Base-by-base conservation (phyloP, 108 stramenopile genomes). In the Conticribra weissflogii region DNA sequence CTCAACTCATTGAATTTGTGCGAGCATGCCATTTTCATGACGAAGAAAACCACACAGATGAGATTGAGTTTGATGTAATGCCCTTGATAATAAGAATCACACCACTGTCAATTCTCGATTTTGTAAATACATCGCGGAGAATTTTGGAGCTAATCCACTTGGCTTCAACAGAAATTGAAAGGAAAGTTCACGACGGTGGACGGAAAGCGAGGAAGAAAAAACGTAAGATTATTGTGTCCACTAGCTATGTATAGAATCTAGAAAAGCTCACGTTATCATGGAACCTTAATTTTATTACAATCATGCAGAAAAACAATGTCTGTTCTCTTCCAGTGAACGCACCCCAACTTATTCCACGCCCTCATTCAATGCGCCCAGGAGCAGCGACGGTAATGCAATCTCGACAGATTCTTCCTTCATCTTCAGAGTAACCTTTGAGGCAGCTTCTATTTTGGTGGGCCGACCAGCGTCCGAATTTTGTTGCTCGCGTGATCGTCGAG, bases 111-210 rank as follows among this genome's bases (percentile, higher is more conserved):
- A 75, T 92, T 44, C 79, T 85, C 46, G 91, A 92, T 66, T 89
- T 85, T 45, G 63, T 70, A n/a, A 86, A 81, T 51, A 81, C 81
- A 56, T 53, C 84, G 8, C 65, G 74, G 44, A 80, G 79, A 51
- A 61, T 89, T 56, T 63, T 78, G 50, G 91, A 92, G 59, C 54
- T 89, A 3, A 60, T 74, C 2, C 78, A 88, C 44, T 49, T 92
- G 22, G 71, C 84, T 23, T 85, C 87, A 18, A 83, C 55, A 61
- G 91, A 89, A 73, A 85, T 92, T 82, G 91, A 92, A 55, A 70
- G 91, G 34, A 88, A 85, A 55, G 87, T 92, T 18, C 91, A 92
- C 78, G 86, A 87, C 32, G 83, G 85, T 12, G 86, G 90, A 62
- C 68, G 90, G 28, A 84, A 76, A 59, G 86, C 85, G 1, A 62